A percentile compares a stretch with the other conserved stretches of the same genome.
Conservation (phyloP, 169 alveolate genomes). For the Amoebophrya sp. region DNA sequence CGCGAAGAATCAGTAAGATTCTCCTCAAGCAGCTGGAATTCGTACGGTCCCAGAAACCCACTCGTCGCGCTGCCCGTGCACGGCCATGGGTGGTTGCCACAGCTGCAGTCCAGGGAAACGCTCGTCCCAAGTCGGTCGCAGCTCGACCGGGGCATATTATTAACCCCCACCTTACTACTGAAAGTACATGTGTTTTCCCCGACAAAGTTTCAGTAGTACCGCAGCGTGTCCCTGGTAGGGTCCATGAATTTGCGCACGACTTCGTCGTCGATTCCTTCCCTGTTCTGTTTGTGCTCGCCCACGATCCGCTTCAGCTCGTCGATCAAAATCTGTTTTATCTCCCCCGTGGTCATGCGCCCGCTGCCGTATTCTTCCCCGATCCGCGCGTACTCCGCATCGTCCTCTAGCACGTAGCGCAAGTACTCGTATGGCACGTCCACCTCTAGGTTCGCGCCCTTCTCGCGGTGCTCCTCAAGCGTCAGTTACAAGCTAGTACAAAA, state of each 20-base stretch:
- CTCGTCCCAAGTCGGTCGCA: no score
- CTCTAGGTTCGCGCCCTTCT: conserved; percentile 82
- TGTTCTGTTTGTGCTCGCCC: conserved; percentile 49
- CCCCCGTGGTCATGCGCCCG: conserved; percentile 90
- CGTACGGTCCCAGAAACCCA: no score
- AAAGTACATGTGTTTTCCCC: no score
- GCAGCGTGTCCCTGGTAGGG: not conserved
- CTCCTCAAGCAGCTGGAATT: no score
- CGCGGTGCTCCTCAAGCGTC: conserved; percentile 79
- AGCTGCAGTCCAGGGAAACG: no score
- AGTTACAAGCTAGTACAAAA: no score
- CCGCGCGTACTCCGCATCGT: conserved; percentile 77
- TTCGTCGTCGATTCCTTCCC: conserved; percentile 24
- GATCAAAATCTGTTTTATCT: conserved; percentile 73
- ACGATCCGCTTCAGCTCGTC: conserved; percentile 51
- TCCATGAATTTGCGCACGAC: conserved; percentile 27
- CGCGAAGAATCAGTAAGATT: no score
- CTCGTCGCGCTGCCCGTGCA: no score
- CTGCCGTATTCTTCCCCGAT: conserved; percentile 55
- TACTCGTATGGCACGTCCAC: conserved; percentile 92
- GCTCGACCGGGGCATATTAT: no score
- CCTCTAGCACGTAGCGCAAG: conserved; percentile 78
- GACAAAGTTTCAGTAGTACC: not conserved
- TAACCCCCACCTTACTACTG: no score
- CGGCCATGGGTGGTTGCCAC: no score